Conservation (phyloP, 2,329 filamentous ascomycete genomes). For the Botrytis sinoallii region DNA sequence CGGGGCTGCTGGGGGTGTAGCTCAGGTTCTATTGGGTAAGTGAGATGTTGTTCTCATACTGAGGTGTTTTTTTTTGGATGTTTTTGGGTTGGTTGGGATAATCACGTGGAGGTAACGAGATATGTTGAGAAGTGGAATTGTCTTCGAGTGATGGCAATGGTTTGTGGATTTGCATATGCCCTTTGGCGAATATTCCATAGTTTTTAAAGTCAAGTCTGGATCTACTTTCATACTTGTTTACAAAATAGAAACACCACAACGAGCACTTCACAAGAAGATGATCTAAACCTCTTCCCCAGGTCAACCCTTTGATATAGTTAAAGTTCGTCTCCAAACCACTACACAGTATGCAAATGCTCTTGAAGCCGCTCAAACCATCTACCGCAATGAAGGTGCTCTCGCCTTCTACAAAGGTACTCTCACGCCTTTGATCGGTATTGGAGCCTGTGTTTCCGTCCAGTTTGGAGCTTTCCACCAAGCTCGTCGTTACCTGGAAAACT, state of each 20-base stretch:
- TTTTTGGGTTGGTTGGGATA: constrained; percentile 2
- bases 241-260: neutral
- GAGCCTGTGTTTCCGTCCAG: constrained; percentile 96
- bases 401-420: constrained; percentile 99
- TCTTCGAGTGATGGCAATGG: neutral
- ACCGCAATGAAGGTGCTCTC: constrained; percentile 78
- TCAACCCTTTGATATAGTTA: constrained; percentile 86
- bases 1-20: constrained; percentile 86
- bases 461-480: constrained; percentile 96
- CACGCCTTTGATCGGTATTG: constrained; percentile 91
- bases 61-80: neutral
- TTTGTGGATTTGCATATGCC: neutral
- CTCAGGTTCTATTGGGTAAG: constrained; percentile 89
- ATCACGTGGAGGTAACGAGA: constrained; percentile 19
- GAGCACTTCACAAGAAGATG: neutral
- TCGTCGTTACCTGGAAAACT: constrained; percentile 76
- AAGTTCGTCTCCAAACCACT: constrained; percentile 92
- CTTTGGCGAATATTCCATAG: neutral
- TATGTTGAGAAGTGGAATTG: neutral
- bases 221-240: neutral
- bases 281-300: constrained; percentile 43
- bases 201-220: neutral
- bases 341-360: constrained; percentile 77
- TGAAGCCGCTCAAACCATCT: constrained; percentile 78
- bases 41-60: constrained; percentile 29